A percentile compares a stretch with the other conserved stretches of the same genome.
phyloP scores from a whole-genome alignment of 177 flowering plant genomes.

The Tripterygium wilfordii region DNA sequence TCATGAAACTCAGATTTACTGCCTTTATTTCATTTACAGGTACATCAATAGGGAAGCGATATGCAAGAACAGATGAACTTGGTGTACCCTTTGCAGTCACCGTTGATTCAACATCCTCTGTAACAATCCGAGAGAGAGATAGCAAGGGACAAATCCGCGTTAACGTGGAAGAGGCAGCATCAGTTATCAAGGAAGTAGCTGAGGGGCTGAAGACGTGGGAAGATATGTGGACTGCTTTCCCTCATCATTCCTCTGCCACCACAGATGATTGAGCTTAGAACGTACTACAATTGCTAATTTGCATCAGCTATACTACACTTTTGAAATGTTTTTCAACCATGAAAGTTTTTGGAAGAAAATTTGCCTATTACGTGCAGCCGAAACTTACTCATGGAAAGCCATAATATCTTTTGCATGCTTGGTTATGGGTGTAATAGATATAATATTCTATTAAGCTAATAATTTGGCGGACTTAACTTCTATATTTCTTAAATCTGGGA shows the following conservation, averaged over 20 bases:
- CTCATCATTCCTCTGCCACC: conserved; percentile 47
- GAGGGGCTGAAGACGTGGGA: conserved; percentile 79
- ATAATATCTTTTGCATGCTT: too few species aligned
- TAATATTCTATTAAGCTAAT: too few species aligned
- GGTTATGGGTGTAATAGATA: too few species aligned
- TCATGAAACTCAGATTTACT: too few species aligned
- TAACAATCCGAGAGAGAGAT: conserved; percentile 87
- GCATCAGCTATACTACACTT: too few species aligned
- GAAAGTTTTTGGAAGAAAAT: too few species aligned
- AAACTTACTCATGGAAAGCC: too few species aligned
- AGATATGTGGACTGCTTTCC: conserved; percentile 45
- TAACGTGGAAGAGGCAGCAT: conserved; percentile 56
- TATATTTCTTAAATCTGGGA: too few species aligned
- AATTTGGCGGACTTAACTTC: too few species aligned
- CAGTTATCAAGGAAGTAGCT: conserved; percentile 63
- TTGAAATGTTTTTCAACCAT: too few species aligned
- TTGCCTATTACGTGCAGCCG: too few species aligned
- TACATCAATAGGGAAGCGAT: conserved; percentile 83
- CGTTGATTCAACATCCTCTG: conserved; percentile 63
- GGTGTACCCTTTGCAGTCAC: conserved; percentile 93
- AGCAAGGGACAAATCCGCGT: conserved; percentile 85
- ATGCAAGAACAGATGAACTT: conserved; percentile 92
- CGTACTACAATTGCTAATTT: too few species aligned
- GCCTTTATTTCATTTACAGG: conserved; percentile 25
- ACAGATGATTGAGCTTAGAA: conserved; percentile 33